Evolutionary conservation across 176 grass and related monocot species (phyloP).

Genomic region (Melocanna baccifera): DNA sequence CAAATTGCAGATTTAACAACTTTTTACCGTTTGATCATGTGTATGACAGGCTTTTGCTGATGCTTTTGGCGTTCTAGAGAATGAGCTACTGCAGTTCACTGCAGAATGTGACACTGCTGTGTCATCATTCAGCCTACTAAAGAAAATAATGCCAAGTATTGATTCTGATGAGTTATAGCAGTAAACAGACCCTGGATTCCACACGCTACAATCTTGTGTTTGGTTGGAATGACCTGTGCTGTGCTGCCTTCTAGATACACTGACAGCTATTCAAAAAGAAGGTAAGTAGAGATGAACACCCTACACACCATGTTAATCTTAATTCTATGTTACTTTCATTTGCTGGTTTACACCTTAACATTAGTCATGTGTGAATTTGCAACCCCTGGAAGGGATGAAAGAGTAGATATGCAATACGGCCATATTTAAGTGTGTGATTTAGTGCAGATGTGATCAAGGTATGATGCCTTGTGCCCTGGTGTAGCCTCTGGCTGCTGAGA

Average conservation of each 20-base stretch:
- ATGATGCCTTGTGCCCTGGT: background rate
- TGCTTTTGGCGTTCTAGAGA: conserved; percentile 82
- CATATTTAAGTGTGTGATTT: background rate
- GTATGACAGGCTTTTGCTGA: conserved; percentile 89
- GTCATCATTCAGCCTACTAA: conserved; percentile 68
- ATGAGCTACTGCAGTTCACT: conserved; percentile 68
- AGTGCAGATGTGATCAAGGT: background rate
- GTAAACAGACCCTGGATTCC: conserved; percentile 3
- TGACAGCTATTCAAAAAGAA: conserved; percentile 19
- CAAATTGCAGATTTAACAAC: background rate
- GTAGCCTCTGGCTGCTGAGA: background rate
- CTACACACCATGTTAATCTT: background rate
- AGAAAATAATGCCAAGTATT: conserved; percentile 91
- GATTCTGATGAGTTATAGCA: conserved; percentile 52
- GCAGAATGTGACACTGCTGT: conserved; percentile 47
- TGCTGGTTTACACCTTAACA: background rate
- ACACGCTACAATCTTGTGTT: background rate
- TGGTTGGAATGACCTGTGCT: conserved; percentile 26
- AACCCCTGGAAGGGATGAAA: background rate
- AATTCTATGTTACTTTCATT: background rate
- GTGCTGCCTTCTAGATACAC: background rate
- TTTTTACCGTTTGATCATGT: background rate
- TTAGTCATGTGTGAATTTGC: background rate
- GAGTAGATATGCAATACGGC: background rate
- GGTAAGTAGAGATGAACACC: conserved; percentile 14